Evolutionary conservation across 371 early-diverging fungal genomes (phyloP).

Genomic region (Nematocida sp.): DNA sequence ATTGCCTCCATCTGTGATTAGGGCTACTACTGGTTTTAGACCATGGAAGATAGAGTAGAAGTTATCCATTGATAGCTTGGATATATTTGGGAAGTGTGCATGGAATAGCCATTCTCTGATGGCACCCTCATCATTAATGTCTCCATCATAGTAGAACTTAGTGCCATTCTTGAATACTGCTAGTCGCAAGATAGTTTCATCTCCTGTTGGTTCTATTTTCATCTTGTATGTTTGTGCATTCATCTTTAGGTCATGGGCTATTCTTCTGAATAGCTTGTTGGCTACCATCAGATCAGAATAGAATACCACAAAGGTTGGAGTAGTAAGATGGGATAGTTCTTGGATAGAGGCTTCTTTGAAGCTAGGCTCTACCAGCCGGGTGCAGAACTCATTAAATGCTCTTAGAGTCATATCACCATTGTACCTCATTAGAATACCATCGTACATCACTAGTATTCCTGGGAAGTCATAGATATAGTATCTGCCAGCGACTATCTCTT

Average conservation of each 20-base stretch:
- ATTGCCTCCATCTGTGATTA: constrained; percentile 52
- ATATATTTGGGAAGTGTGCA: constrained; percentile 64
- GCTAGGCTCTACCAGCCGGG: constrained; percentile 57
- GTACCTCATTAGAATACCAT: constrained; percentile 63
- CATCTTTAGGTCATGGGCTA: constrained; percentile 65
- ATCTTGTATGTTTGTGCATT: constrained; percentile 63
- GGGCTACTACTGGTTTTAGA: constrained; percentile 63
- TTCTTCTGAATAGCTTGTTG: constrained; percentile 59
- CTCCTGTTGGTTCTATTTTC: constrained; percentile 41
- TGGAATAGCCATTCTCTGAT: constrained; percentile 65
- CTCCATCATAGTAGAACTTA: constrained; percentile 59
- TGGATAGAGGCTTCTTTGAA: constrained; percentile 57
- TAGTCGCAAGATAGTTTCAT: constrained; percentile 54
- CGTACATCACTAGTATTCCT: constrained; percentile 60
- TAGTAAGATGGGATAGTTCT: constrained; percentile 50
- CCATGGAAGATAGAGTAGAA: constrained; percentile 66
- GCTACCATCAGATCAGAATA: constrained; percentile 61
- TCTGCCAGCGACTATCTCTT: constrained; percentile 55
- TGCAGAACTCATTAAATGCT: constrained; percentile 54
- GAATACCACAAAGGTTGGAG: constrained; percentile 65
- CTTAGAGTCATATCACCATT: constrained; percentile 34
- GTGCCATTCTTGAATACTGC: constrained; percentile 64
- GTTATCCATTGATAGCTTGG: constrained; percentile 62
- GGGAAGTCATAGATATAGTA: constrained; percentile 63
- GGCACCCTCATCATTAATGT: constrained; percentile 54